Base-by-base conservation (phyloP, 768 basidiomycete species). In the Sporobolomyces phaffii region DNA sequence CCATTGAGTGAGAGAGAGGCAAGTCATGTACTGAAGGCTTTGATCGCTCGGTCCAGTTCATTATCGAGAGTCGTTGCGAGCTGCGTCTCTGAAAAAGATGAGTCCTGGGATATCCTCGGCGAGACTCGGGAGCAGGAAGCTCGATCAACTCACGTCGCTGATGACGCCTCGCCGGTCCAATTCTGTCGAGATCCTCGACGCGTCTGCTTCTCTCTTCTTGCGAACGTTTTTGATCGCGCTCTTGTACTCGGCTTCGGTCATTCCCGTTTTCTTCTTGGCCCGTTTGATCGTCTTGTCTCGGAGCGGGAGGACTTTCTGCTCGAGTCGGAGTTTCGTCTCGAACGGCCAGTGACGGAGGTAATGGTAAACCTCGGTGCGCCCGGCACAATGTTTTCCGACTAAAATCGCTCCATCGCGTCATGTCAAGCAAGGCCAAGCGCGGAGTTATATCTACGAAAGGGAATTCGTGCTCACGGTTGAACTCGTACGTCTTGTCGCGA, bases 351-450 rank as follows among this genome's bases (percentile, higher is more conserved):
- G 62, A 5, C n/a, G 31, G 8, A 64, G 52, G 1, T 31, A 3
- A 41, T 56, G 47, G 48, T 64, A 60, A 26, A 60, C 24, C 17
- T 44, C 29, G n/a, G 44, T 57, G 24, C 63, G 51, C 2, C 22
- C 48, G 14, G 68, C 62, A 49, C 62, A 69, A 26, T 24, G 24
- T 14, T 17, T 26, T 18, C 67, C 67, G 49, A 62, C 62, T 68
- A 49, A 3, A 7, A 5, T 9, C 10, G n/a, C 47, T 26, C 43
- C 10, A 15, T 22, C 22, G 10, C 20, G 43, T 22, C 13, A 44
- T n/a, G n/a, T n/a, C n/a, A n/a, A n/a, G n/a, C n/a, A n/a, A n/a
- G n/a, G n/a, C n/a, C n/a, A n/a, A n/a, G n/a, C n/a, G n/a, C n/a
- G n/a, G n/a, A n/a, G n/a, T n/a, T n/a, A n/a, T n/a, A n/a, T n/a